Base-by-base conservation (phyloP, 2,329 filamentous ascomycete genomes). In the Trichophyton rubrum region DNA sequence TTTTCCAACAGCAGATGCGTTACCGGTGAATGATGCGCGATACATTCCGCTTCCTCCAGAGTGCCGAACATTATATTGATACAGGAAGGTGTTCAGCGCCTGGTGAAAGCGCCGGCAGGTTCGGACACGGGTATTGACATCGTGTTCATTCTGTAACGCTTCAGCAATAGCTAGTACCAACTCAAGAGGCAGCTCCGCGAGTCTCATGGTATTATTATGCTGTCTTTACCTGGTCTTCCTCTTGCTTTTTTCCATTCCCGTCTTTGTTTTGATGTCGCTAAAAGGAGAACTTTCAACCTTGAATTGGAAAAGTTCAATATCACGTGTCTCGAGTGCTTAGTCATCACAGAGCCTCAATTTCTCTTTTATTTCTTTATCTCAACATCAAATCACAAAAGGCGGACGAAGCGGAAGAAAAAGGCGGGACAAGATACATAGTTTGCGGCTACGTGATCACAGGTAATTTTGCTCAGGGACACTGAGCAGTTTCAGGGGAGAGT, bases 1-100 rank as follows among this genome's bases (percentile, higher is more conserved):
- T 9, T 11, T 47, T 47, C 11, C 22, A 13, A 47, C 43, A 9
- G 43, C 43, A 3, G 43, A 2, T 24, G 20, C 43, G 3, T 9
- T 24, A 4, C 43, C 43, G 43, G 43, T 11, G 9, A 11, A 3
- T 22, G 43, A 17, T 3, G 43, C 43, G 20, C 22, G 20, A 7
- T 9, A 17, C 8, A 47, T 17, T 47, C 43, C 43, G 9, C n/a
- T 20, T 17, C 43, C 20, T 24, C 9, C 17, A 11, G n/a, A 58
- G 35, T 27, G 13, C 15, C 56, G 27, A 8, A 38, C 35, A 56
- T 64, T 61, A 3, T 59, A 53, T 7, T 43, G 62, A 53, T 66
- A 65, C 15, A 66, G 61, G 27, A 60, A 56, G 7, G 47, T 13
- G 33, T 65, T 64, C 20, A 66, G 49, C 15, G 58, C 35, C 17